Evolutionary conservation across 23 red algal species (phyloP).

Genomic region (Cyanidium caldarium): DNA sequence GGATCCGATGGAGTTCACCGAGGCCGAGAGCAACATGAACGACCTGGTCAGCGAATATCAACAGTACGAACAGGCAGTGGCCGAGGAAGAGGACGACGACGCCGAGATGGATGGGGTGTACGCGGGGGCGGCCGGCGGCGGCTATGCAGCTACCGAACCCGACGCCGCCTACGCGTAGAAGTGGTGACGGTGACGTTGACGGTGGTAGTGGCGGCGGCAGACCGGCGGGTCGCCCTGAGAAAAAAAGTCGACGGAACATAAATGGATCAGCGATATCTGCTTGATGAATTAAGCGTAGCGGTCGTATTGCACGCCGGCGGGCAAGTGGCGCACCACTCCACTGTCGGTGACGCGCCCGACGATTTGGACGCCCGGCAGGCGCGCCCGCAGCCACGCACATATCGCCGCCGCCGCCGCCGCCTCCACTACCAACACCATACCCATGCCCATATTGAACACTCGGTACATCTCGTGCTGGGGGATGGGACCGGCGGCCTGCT

Average conservation of each 20-base stretch:
- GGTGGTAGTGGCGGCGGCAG: neutral
- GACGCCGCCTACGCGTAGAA: too few relatives aligned
- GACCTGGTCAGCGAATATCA: constrained; percentile 86
- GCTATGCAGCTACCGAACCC: neutral
- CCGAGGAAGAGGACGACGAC: constrained; percentile 23
- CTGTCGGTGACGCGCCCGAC: constrained; percentile 41
- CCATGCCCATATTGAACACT: constrained; percentile 98
- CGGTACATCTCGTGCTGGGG: constrained; percentile 68
- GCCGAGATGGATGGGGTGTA: constrained; percentile 1
- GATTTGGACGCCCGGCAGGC: constrained; percentile 16
- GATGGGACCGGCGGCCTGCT: constrained; percentile 20
- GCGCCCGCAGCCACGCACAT: constrained; percentile 30
- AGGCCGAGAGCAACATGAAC: constrained; percentile 92
- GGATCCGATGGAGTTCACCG: constrained; percentile 97
- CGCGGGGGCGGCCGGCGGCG: neutral
- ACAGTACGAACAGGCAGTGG: constrained; percentile 75
- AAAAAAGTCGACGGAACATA: neutral
- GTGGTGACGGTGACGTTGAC: neutral
- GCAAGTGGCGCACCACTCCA: constrained; percentile 28
- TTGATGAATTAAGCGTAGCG: constrained; percentile 19
- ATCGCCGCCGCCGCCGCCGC: constrained; percentile 10
- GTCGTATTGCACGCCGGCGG: constrained; percentile 39
- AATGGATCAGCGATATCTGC: neutral
- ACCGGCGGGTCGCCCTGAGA: neutral
- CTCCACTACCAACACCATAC: constrained; percentile 58